Evolutionary conservation across 1,284 basidiomycete species (phyloP), one percentile per base, ranked within the genome.

Genomic region (Ustilago loliicola): DNA sequence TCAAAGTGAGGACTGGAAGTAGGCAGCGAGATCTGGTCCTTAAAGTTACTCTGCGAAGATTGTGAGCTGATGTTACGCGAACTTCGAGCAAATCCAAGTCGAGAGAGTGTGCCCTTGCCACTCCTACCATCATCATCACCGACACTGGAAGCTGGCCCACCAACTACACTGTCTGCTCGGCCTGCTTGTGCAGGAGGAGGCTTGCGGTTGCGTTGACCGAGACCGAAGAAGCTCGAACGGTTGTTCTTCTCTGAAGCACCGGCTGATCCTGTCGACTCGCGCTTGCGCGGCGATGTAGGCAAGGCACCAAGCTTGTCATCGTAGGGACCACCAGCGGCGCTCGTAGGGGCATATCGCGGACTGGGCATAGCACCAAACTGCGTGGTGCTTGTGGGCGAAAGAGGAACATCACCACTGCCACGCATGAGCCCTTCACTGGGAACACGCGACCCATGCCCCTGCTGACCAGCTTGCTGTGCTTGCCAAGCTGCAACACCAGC

Each of bases 21-120:
- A 8, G 84, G 84, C 60, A 84, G 61, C 55, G 83, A 85, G 40
- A 86, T 86, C 63, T 84, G 79, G n/a, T 79, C 73, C 75, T 83
- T 84, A 50, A 83, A 56, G 52, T 73, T 80, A 27, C 57, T 68
- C 59, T 74, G 66, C 40, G 61, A 66, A 30, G 66, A 59, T 40
- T 70, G 78, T 29, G 61, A 55, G 57, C 62, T 72, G 54, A 74
- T 72, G 38, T 73, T 67, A 2, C 64, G 32, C 54, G 70, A 76
- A 62, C 69, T 69, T 27, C 80, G 68, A 19, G 69, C 67, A 34
- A 83, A 74, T 0, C 81, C 81, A 19, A 83, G 78, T n/a, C 80
- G 61, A 36, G 77, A 80, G 0, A 83, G 66, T 2, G 81, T 83
- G 13, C 80, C 81, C 53, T 80, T 75, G 66, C 47, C 56, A 38